Evolutionary conservation across 2,329 filamentous ascomycete genomes (phyloP).

Genomic region (Verticillium isaacii): DNA sequence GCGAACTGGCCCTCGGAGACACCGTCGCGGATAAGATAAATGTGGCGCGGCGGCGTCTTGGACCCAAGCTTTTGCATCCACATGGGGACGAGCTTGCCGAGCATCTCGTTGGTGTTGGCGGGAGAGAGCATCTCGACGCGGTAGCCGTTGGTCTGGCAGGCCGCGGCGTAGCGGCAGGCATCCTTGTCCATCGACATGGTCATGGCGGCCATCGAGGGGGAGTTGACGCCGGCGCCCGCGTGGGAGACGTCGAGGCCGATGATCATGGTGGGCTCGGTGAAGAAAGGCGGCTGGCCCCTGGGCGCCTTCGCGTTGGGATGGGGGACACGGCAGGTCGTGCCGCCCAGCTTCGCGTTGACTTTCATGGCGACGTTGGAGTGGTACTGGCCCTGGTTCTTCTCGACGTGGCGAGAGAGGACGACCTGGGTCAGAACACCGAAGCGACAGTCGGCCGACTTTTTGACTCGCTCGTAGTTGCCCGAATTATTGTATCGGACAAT

Average conservation of each 20-base stretch:
- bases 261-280: slow-evolving; percentile 39
- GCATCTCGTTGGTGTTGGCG: slow-evolving; percentile 60
- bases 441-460: slow-evolving; percentile 83
- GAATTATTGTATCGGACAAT: slow-evolving; percentile 68
- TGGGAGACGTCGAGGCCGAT: slow-evolving; percentile 93
- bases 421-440: slow-evolving; percentile 82
- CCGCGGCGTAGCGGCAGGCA: slow-evolving; percentile 71
- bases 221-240: slow-evolving; percentile 56
- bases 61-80: slow-evolving; percentile 55
- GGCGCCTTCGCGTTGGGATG: slow-evolving; percentile 1
- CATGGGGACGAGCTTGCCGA: slow-evolving; percentile 56
- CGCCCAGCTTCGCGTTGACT: slow-evolving; percentile 92
- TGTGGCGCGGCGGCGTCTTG: slow-evolving; percentile 51
- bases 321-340: slow-evolving; percentile 56
- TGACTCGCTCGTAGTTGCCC: slow-evolving; percentile 75
- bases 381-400: slow-evolving; percentile 72
- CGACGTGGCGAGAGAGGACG: slow-evolving; percentile 65
- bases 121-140: slow-evolving; percentile 74
- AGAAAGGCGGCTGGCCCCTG: slow-evolving; percentile 32
- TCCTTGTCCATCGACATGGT: slow-evolving; percentile 73
- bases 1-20: slow-evolving; percentile 83
- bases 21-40: slow-evolving; percentile 92
- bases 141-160: slow-evolving; percentile 77
- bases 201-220: slow-evolving; percentile 80
- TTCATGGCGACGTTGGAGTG: slow-evolving; percentile 95